Base-by-base conservation (phyloP, 225 moss, liverwort and hornwort species). In the Neckera pumila region DNA sequence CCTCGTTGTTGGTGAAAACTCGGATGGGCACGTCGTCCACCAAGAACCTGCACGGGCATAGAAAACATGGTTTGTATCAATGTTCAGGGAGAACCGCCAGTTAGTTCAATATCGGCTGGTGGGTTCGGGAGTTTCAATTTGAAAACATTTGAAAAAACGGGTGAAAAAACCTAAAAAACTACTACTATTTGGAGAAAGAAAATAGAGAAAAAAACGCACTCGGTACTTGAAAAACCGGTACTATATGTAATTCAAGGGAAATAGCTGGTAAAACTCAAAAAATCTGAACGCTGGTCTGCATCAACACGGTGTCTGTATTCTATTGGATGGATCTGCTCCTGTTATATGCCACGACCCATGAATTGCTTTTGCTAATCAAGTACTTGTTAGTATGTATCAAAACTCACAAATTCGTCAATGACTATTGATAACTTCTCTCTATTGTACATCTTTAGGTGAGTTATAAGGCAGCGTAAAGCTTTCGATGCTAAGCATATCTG, bases 11-110 rank as follows among this genome's bases (percentile, higher is more conserved):
- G 40, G 91, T 91, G 92, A 96, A 97, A 17, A 94, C 86, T 15
- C 97, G 90, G 84, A 97, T 97, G 26, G 97, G 97, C 62, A 91
- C 83, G 20, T 96, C 95, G 56, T 97, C 95, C 77, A 97, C 96
- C 84, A 95, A 90, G 70, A 97, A 97, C 38, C 97, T 97, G 95
- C 70, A 71, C 12, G 27, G n/a, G 4, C 25, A 64, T 5, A 17
- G 25, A 30, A 74, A 42, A 53, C 53, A 53, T 53, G 17, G 17
- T 53, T 6, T 53, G 53, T 16, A 53, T 53, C 53, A 53, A 53
- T 53, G 53, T 53, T 53, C 16, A 16, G 53, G 17, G 53, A 53
- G 53, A 53, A 53, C 53, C 53, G 53, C 53, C 16, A 16, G 53
- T 53, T 53, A 5, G 53, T 53, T 17, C 53, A 53, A 17, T 53